Evolutionary conservation across 495 filamentous ascomycete species (phyloP), one percentile per base, ranked within the genome.

Genomic region (Podospora didyma): DNA sequence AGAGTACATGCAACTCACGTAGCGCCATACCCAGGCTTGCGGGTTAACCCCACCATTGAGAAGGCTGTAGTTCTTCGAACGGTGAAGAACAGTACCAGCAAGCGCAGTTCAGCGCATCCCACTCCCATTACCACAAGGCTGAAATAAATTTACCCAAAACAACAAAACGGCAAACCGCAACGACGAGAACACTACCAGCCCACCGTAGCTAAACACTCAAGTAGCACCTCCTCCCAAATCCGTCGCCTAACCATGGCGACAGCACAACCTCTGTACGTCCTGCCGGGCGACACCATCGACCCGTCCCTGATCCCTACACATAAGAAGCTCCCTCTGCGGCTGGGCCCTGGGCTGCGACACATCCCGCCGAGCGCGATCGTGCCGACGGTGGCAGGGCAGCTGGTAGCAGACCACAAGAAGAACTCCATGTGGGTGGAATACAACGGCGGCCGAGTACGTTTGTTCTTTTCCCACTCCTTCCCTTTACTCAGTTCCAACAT

Each of bases 261-360:
- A 12, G 67, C 79, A 57, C 75, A 53, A 19, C 56, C 78, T 23
- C 62, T 92, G 7, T 47, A 22, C 57, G 81, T 87, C 44, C 81
- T 98, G 35, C 94, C 94, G 0, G 92, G 95, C 53, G 91, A 97
- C 58, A 66, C 75, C 44, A 78, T 96, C 50, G 73, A 81, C 57
- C 78, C 88, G 9, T 68, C 75, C 10, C 80, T 92, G 14, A 85
- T 82, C 12, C 80, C 90, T 2, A 76, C 77, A 34, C 84, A 84
- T 59, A 79, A 78, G 19, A 83, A 82, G 60, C 77, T 82, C 53
- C 79, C 90, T 24, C 78, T 98, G 56, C 88, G 87, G 61, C 79
- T 98, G 26, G 94, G 94, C 28, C 89, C 91, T 11, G 94, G 94
- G 34, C 79, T 97, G 35, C 83, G 81, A 22, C 87, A 91, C 64